Evolutionary conservation across 805 yeast genomes (phyloP).

Genomic region (Yamadazyma phyllophila): DNA sequence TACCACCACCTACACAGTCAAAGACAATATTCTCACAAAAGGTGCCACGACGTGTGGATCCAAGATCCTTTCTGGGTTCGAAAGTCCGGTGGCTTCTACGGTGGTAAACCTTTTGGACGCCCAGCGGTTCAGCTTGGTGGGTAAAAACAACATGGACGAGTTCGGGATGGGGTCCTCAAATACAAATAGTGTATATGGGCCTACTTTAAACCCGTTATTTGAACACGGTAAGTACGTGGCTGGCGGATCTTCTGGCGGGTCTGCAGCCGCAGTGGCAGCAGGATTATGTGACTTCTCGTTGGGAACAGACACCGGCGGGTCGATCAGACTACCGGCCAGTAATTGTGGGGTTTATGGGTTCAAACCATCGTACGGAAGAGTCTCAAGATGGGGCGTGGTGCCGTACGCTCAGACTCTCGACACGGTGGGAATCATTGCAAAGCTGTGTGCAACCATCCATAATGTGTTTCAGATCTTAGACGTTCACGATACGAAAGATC

Average conservation of each 20-base stretch:
- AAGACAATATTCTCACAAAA: slow-evolving; percentile 74
- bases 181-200: slow-evolving; percentile 53
- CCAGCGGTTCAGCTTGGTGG: slow-evolving; percentile 56
- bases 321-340: slow-evolving; percentile 88
- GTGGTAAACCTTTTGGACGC: slow-evolving; percentile 53
- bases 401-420: slow-evolving; percentile 94
- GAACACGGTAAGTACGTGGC: slow-evolving; percentile 32
- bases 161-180: slow-evolving; percentile 94
- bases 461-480: slow-evolving; percentile 58
- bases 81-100: slow-evolving; percentile 81
- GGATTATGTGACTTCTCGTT: slow-evolving; percentile 68
- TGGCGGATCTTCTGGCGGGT: slow-evolving; percentile 97
- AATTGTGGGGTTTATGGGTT: slow-evolving; percentile 82
- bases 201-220: slow-evolving; percentile 52
- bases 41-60: slow-evolving; percentile 83
- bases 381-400: slow-evolving; percentile 89
- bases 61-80: slow-evolving; percentile 52
- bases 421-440: slow-evolving; percentile 82
- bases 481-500: slow-evolving; percentile 68
- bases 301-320: slow-evolving; percentile 98
- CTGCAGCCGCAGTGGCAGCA: slow-evolving; percentile 88
- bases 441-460: slow-evolving; percentile 41
- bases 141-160: slow-evolving; percentile 92
- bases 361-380: slow-evolving; percentile 90
- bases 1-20: slow-evolving; percentile 26